Evolutionary conservation across 208 protist genomes (phyloP).

Genomic region (Trypanosoma congolense): DNA sequence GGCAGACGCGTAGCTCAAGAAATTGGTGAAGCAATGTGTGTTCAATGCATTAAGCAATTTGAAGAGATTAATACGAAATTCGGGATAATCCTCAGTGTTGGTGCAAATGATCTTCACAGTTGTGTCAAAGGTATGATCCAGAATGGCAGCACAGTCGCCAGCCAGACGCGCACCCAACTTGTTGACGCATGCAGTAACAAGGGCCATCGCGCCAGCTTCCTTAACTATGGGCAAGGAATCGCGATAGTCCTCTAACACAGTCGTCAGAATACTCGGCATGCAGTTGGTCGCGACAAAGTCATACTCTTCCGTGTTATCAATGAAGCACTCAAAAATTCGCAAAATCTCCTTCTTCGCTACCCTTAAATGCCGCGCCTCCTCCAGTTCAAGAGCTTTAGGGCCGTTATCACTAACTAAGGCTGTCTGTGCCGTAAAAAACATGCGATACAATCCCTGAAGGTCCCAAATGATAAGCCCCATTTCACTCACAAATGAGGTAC

Average conservation of each 20-base stretch:
- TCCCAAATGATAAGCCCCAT: constrained; percentile 92
- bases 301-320: constrained; percentile 80
- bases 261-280: constrained; percentile 93
- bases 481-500: constrained; percentile 89
- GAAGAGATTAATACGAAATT: constrained; percentile 97
- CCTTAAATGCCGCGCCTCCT: constrained; percentile 74
- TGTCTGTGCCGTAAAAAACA: constrained; percentile 68
- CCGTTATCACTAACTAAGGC: constrained; percentile 26
- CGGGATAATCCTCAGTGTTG: constrained; percentile 95
- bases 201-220: constrained; percentile 93
- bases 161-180: constrained; percentile 73
- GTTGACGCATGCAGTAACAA: constrained; percentile 88
- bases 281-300: constrained; percentile 87
- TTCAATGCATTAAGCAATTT: constrained; percentile 95
- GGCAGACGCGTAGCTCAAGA: constrained; percentile 58
- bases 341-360: constrained; percentile 95
- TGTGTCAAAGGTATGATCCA: constrained; percentile 94
- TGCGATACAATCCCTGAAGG: constrained; percentile 94
- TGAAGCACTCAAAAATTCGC: constrained; percentile 92
- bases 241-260: constrained; percentile 96
- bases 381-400: constrained; percentile 19
- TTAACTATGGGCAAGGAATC: constrained; percentile 80
- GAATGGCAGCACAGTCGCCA: constrained; percentile 90
- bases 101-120: constrained; percentile 98
- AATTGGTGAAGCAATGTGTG: constrained; percentile 87